phyloP scores from a whole-genome alignment of 495 filamentous ascomycete genomes.

The Daldinia vernicosa region DNA sequence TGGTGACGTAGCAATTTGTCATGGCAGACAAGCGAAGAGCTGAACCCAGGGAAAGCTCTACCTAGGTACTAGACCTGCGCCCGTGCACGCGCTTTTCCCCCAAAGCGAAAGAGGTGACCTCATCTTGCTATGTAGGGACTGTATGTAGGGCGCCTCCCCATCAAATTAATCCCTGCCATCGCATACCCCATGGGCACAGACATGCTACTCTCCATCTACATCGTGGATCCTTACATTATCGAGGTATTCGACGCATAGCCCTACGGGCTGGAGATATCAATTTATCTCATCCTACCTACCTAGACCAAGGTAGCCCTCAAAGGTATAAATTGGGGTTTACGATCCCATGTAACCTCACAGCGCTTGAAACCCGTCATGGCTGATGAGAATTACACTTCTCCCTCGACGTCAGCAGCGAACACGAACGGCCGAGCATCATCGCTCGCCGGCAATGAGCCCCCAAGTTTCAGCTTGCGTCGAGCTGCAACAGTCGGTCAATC shows the following conservation, averaged over 20 bases:
- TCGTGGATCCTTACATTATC: slow-evolving; percentile 8
- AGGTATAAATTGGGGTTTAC: neutral
- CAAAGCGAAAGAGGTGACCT: slow-evolving; percentile 21
- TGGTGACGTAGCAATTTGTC: slow-evolving; percentile 6
- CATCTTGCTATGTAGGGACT: slow-evolving; percentile 18
- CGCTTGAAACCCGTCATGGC: slow-evolving; percentile 35
- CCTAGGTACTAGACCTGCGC: neutral
- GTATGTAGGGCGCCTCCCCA: neutral
- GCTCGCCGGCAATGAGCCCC: slow-evolving; percentile 19
- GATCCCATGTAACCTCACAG: slow-evolving; percentile 31
- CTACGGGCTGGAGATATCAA: slow-evolving; percentile 22
- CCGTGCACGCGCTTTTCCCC: slow-evolving; percentile 1
- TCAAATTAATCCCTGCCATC: slow-evolving; percentile 30
- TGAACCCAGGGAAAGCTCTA: slow-evolving; percentile 5
- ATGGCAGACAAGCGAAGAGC: neutral
- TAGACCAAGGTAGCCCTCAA: neutral
- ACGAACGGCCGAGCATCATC: slow-evolving; percentile 32
- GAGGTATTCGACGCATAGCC: slow-evolving; percentile 24
- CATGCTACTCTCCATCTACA: slow-evolving; percentile 19
- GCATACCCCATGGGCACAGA: slow-evolving; percentile 17
- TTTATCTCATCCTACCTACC: neutral
- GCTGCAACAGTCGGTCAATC: slow-evolving; percentile 49
- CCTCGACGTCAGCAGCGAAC: slow-evolving; percentile 37
- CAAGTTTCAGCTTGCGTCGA: slow-evolving; percentile 47
- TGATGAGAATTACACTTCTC: slow-evolving; percentile 34